Evolutionary conservation across 2,329 filamentous ascomycete genomes (phyloP), one percentile per base, ranked within the genome.

Genomic region (Fusarium subglutinans): DNA sequence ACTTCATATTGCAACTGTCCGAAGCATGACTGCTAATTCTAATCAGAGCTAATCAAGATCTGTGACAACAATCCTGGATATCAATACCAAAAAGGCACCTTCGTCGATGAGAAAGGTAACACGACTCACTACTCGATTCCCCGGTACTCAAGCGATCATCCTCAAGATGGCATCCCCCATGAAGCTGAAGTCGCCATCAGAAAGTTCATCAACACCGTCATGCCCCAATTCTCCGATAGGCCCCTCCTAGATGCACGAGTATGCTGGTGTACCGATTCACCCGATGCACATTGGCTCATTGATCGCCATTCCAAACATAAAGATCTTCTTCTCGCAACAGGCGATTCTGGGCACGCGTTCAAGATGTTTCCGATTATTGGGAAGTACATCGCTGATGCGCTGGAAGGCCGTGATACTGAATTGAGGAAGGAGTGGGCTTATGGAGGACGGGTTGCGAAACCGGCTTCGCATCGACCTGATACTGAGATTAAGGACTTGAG

Each of bases 281-380:
- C 64, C 0, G 64, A 67, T 37, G 64, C 61, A 3, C 51, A 66
- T 7, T 67, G 64, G 64, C 26, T 67, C 1, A 67, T 67, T 8
- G 64, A 66, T 17, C 48, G 38, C 13, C 61, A 67, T 20, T 44
- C 51, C 5, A 59, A 59, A 10, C 51, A 67, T 1, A 1, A 0
- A 0, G 7, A 5, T 28, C 26, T 67, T 6, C 51, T 67, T 14
- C 37, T 67, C 4, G 64, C 64, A 2, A 67, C 64, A 1, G 64
- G 64, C 1, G 64, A 67, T 3, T 67, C 64, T 24, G 64, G 61
- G 0, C 64, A 67, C 4, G 64, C 64, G 0, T 67, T 67, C 6
- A 67, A 67, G 2, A 67, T 67, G 64, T 67, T 67, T 45, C 64
- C 64, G 0, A 66, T 59, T 3, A 45, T 67, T 4, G 64, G 64